Evolutionary conservation across 2,329 filamentous ascomycete genomes (phyloP).

Genomic region (Zymoseptoria tritici): DNA sequence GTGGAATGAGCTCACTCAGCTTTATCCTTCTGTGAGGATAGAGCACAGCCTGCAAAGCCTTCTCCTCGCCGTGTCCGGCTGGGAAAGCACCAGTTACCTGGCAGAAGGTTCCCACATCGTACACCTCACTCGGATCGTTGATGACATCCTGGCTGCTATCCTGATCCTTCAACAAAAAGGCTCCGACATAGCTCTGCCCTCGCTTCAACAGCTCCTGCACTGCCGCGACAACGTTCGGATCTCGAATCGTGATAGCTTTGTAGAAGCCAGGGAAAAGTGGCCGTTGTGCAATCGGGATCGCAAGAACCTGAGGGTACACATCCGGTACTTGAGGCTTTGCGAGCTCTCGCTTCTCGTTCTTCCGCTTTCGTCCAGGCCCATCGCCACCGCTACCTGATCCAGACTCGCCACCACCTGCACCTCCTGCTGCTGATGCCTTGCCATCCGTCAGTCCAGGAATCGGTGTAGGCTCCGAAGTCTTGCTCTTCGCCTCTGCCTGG

Average conservation of each 20-base stretch:
- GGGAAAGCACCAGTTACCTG: conserved; percentile 97
- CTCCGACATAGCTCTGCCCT: conserved; percentile 93
- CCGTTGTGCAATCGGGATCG: conserved; percentile 87
- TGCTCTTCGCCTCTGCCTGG: conserved; percentile 40
- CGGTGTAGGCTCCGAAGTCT: conserved; percentile 43
- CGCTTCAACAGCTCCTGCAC: conserved; percentile 96
- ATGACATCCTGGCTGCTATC: conserved; percentile 91
- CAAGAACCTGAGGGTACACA: conserved; percentile 94
- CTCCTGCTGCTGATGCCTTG: conserved; percentile 50
- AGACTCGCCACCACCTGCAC: conserved; percentile 43
- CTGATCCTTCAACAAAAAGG: conserved; percentile 95
- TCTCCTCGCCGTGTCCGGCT: conserved; percentile 67
- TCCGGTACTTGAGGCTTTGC: conserved; percentile 88
- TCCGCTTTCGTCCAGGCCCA: conserved; percentile 65
- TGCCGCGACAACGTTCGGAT: conserved; percentile 81
- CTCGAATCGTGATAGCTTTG: conserved; percentile 94
- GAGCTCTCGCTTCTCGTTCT: conserved; percentile 60
- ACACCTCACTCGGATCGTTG: conserved; percentile 79
- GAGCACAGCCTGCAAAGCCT: conserved; percentile 77
- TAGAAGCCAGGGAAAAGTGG: conserved; percentile 97
- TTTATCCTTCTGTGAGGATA: conserved; percentile 94
- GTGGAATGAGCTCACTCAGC: conserved; percentile 74
- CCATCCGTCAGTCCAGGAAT: conserved; percentile 49
- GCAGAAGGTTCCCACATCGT: conserved; percentile 94
- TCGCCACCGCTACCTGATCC: conserved; percentile 30